phyloP scores from a whole-genome alignment of 352 stramenopile species.

The Pythium phragmitis region DNA sequence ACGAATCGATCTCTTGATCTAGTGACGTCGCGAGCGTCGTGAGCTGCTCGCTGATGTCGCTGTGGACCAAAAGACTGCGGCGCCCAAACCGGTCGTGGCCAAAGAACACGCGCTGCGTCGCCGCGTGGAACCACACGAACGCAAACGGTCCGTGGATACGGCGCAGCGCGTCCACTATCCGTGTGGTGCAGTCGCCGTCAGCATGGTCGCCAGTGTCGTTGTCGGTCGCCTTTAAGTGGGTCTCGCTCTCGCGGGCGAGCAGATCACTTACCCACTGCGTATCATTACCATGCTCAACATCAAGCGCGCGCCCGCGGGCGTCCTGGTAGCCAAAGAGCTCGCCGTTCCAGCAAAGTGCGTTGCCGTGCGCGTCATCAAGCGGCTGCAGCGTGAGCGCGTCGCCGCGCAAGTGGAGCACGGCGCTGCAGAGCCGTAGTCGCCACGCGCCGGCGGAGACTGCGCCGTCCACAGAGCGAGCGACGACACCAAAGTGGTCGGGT shows the following conservation, averaged over 20 bases:
- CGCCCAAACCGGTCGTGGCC: slow-evolving; percentile 90
- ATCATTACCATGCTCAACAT: slow-evolving; percentile 34
- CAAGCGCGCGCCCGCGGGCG: slow-evolving; percentile 6
- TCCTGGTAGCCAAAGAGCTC: slow-evolving; percentile 79
- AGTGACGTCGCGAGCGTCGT: background rate
- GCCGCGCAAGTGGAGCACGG: slow-evolving; percentile 91
- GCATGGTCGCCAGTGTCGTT: slow-evolving; percentile 15
- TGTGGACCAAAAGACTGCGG: slow-evolving; percentile 84
- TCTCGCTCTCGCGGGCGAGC: slow-evolving; percentile 27
- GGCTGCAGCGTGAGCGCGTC: slow-evolving; percentile 74
- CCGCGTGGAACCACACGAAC: slow-evolving; percentile 71
- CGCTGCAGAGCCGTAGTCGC: slow-evolving; percentile 62
- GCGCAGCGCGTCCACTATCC: slow-evolving; percentile 39
- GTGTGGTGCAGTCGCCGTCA: slow-evolving; percentile 24
- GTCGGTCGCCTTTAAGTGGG: background rate
- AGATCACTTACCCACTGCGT: slow-evolving; percentile 48
- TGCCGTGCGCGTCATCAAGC: slow-evolving; percentile 53
- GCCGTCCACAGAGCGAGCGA: slow-evolving; percentile 6
- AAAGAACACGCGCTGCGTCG: slow-evolving; percentile 80
- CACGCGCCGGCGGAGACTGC: slow-evolving; percentile 7
- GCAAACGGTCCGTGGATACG: slow-evolving; percentile 80
- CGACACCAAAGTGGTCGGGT: slow-evolving; percentile 29
- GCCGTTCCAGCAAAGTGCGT: slow-evolving; percentile 92
- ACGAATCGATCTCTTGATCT: too few relatives aligned
- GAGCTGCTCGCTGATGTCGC: slow-evolving; percentile 25